Conservation (phyloP, 306 rosid genomes). For the Vigna nakashimae region DNA sequence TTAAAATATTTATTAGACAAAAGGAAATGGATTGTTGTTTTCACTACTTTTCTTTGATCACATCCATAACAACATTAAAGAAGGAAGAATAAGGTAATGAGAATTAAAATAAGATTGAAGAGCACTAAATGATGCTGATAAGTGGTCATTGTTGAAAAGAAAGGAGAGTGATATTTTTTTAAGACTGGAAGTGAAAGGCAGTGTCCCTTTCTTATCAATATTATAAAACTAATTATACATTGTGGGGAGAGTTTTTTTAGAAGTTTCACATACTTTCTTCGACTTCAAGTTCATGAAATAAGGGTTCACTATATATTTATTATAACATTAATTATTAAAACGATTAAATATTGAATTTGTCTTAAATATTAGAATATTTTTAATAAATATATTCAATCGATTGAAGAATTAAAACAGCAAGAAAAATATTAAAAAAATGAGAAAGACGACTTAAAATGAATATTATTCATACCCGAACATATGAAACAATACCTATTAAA, state of each 20-base stretch:
- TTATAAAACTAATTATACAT: not conserved
- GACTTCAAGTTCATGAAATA: too few relatives aligned
- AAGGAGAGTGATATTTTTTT: not conserved
- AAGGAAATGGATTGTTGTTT: not conserved
- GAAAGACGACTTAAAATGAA: too few relatives aligned
- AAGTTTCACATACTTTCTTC: not conserved
- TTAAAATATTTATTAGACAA: too few relatives aligned
- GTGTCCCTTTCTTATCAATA: not conserved
- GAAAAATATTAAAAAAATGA: too few relatives aligned
- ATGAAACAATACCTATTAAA: too few relatives aligned
- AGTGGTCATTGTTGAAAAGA: not conserved
- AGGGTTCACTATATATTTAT: too few relatives aligned
- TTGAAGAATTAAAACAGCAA: too few relatives aligned
- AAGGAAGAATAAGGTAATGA: not conserved
- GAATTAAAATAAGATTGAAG: not conserved
- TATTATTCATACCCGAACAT: too few relatives aligned
- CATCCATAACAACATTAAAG: not conserved
- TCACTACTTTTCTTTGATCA: not conserved
- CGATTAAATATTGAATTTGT: too few relatives aligned
- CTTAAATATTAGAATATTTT: too few relatives aligned
- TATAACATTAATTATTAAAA: too few relatives aligned
- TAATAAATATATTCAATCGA: too few relatives aligned
- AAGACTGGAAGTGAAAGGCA: not conserved
- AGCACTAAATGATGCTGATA: not conserved
- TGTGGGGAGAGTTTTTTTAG: not conserved